Base-by-base conservation (phyloP, 2,329 filamentous ascomycete genomes). In the Orbilia ellipsospora region DNA sequence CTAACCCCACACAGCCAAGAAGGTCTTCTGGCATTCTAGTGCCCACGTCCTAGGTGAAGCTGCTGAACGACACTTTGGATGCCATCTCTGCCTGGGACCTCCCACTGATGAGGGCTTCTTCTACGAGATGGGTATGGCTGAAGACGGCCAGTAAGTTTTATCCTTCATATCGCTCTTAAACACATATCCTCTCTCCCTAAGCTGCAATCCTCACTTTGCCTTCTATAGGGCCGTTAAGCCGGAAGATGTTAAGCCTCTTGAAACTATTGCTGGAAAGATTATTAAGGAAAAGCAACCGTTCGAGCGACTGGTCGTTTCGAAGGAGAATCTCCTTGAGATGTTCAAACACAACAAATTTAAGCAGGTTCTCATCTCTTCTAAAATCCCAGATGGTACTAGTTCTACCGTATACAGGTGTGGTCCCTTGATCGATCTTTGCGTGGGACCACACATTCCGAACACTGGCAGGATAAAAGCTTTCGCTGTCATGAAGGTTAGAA, bases 301-400 rank as follows among this genome's bases (percentile, higher is more conserved):
- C 82, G 92, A 97, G 85, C 90, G 95, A 73, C 85, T 98, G 56
- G 91, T 91, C 78, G 88, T 97, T 81, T 91, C 91, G 78, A 98
- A 98, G 84, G 91, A 94, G 65, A 90, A 98, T 79, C 87, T 98
- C 60, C 88, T 95, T 62, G 93, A 97, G 82, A 97, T 98, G 92
- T 98, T 98, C 86, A 89, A 90, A 80, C 96, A 96, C 87, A 97
- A 96, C 87, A 95, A 95, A 83, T 98, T 97, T 86, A 98, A 99
- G 88, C 90, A 96, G 82, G 92, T 97, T 83, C 96, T 98, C 83
- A 98, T 99, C 84, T 90, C 93, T 80, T 91, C 93, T 85, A 93
- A 96, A 83, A 92, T 98, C 76, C 86, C 90, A 45, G 93, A 97
- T 79, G 93, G 93, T 79, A 94, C 93, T 67, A 92, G 88, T 81